Evolutionary conservation across 2,329 filamentous ascomycete genomes (phyloP).

Genomic region (Cordyceps cicadae): DNA sequence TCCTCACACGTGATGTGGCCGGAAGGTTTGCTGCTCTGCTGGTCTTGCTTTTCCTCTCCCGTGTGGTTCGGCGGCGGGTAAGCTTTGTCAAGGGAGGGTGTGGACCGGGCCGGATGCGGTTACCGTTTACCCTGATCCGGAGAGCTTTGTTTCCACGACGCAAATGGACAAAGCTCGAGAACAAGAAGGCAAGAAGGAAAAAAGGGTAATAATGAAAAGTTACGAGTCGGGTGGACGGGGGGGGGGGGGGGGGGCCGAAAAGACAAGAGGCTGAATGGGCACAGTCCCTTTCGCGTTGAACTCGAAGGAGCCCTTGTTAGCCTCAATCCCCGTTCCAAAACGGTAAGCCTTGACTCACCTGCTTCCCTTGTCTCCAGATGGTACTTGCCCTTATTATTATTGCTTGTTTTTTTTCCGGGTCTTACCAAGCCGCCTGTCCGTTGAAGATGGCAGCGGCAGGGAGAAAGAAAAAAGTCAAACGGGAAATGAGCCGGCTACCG

Average conservation of each 20-base stretch:
- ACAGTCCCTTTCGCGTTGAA: neutral
- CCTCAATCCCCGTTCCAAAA: constrained; percentile 2
- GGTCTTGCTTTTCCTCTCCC: neutral
- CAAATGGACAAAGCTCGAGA: neutral
- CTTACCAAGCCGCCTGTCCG: neutral
- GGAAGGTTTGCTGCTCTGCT: constrained; percentile 5
- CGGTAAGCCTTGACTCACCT: constrained; percentile 8
- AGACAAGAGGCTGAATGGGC: neutral
- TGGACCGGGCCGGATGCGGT: neutral
- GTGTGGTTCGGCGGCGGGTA: neutral
- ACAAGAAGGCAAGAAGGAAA: neutral
- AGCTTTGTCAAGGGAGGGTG: neutral
- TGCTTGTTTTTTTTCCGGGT: neutral
- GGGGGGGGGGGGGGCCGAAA: neutral
- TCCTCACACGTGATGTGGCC: constrained; percentile 7
- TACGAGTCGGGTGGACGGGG: neutral
- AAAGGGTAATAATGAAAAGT: neutral
- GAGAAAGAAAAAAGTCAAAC: neutral
- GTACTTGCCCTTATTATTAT: neutral
- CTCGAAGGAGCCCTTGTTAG: neutral
- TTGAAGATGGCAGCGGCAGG: neutral
- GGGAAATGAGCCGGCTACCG: neutral
- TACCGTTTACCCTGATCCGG: neutral
- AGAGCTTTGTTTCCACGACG: neutral
- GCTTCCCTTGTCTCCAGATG: neutral